These are phyloP conservation scores for Diaporthe nobilis DNA, from an alignment of 2,329 filamentous ascomycete species.

Conservation along the genomic window DNA sequence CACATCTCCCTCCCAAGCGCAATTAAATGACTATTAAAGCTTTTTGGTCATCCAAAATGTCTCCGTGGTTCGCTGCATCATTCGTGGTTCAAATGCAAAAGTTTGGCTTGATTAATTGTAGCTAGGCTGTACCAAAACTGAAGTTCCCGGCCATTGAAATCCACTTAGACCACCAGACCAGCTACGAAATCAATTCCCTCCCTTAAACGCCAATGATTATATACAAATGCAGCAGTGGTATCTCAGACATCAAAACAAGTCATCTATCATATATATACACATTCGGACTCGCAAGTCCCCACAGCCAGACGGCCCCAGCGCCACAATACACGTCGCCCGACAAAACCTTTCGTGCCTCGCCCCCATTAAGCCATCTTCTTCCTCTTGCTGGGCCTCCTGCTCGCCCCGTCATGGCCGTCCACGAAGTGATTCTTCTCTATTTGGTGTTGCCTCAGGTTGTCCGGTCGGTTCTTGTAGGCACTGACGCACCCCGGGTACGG, in stretches of 20 bases:
- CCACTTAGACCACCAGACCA: background rate
- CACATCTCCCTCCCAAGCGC: background rate
- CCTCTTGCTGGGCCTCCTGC: slow-evolving; percentile 60
- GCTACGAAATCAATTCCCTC: background rate
- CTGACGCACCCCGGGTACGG: slow-evolving; percentile 67
- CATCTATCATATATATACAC: slow-evolving; percentile 16
- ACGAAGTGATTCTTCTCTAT: slow-evolving; percentile 69
- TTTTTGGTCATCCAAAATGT: background rate
- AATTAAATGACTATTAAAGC: too few species aligned
- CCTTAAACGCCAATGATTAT: background rate
- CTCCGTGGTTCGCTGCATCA: background rate
- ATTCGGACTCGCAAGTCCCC: background rate
- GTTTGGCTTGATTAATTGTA: background rate
- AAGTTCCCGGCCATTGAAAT: background rate
- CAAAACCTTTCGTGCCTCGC: too few species aligned
- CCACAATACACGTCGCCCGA: background rate
- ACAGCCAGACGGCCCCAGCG: background rate
- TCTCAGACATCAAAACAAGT: slow-evolving; percentile 17
- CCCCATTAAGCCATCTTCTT: slow-evolving; percentile 56
- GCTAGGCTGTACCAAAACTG: background rate
- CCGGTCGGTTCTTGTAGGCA: slow-evolving; percentile 68
- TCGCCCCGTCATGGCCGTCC: slow-evolving; percentile 55
- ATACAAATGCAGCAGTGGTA: slow-evolving; percentile 31
- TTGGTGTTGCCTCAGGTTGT: slow-evolving; percentile 70
- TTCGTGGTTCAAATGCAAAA: background rate